A percentile compares a stretch with the other conserved stretches of the same genome.
Conservation (phyloP, 176 grass and related monocot genomes). For the maize (Zea mays) region Zm-B73-REFERENCE-NAM-5.0 NC_050099.1:248735501-248736000, state of each 20-base stretch:
- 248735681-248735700: neutral
- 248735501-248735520: constrained; percentile 46
- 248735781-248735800: neutral
- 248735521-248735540: neutral
- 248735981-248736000: too few species aligned
- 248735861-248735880: too few species aligned
- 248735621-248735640: constrained; percentile 91
- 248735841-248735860: neutral
- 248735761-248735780: neutral
- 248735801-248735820: neutral
- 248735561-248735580: constrained; percentile 42
- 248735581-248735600: constrained; percentile 73
- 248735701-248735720: neutral
- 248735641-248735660: constrained; percentile 88
- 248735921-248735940: neutral
- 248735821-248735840: neutral
- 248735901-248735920: neutral
- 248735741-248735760: neutral
- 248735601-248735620: constrained; percentile 90
- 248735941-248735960: neutral
- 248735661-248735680: constrained; percentile 57
- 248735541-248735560: constrained; percentile 31
- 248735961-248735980: neutral
- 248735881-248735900: too few species aligned
- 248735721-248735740: neutral